These are phyloP conservation scores for Fusarium austroafricanum DNA, from an alignment of 2,329 filamentous ascomycete species.

Conservation along the genomic window DNA sequence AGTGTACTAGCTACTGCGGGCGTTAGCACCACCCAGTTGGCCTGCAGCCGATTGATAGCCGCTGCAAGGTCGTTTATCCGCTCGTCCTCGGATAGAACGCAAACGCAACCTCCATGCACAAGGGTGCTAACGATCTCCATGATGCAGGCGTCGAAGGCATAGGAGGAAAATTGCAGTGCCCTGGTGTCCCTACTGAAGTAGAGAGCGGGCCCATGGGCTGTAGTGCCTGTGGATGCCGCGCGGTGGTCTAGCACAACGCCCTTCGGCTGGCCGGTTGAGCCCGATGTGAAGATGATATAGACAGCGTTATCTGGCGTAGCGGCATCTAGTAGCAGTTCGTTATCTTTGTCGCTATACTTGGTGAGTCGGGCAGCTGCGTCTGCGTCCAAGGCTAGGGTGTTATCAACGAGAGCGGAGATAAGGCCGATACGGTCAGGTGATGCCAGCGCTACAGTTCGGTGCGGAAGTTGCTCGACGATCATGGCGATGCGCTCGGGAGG, in stretches of 20 bases:
- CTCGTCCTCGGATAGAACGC: neutral
- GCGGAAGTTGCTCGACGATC: neutral
- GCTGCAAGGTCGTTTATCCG: neutral
- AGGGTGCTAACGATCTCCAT: neutral
- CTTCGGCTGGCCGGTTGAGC: neutral
- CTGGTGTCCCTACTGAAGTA: neutral
- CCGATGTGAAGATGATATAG: neutral
- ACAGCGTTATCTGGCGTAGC: neutral
- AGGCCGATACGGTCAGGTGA: neutral
- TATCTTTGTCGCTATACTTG: neutral
- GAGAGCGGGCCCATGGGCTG: neutral
- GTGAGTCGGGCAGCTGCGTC: neutral
- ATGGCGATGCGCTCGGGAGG: conserved; percentile 2
- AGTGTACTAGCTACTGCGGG: neutral
- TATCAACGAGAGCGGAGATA: neutral
- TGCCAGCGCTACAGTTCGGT: neutral
- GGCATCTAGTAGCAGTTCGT: neutral
- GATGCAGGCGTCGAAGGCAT: neutral
- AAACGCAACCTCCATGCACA: neutral
- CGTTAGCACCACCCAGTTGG: neutral
- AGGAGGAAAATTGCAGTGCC: neutral
- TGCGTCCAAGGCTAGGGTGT: neutral
- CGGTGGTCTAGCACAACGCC: neutral
- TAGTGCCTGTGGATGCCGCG: neutral
- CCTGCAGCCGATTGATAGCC: neutral